phyloP scores from a whole-genome alignment of 2,329 filamentous ascomycete species.

The Chaetothyriales sp. region DNA sequence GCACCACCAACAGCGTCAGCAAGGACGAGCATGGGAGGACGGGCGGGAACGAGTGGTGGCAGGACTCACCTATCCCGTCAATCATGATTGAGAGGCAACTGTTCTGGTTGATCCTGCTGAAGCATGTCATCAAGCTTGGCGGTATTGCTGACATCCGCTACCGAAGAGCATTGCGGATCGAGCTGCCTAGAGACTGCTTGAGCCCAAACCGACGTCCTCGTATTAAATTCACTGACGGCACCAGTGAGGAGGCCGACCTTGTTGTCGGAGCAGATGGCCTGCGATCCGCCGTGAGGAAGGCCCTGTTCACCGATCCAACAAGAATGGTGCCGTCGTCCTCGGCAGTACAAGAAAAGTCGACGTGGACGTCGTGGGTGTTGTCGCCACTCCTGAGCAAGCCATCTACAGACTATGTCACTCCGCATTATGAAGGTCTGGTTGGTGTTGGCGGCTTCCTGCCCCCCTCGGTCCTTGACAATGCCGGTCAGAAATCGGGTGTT shows the following conservation, averaged over 20 bases:
- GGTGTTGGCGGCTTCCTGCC: slow-evolving; percentile 36
- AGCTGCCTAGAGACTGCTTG: neutral
- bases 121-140: slow-evolving; percentile 22
- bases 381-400: neutral
- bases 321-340: neutral
- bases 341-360: neutral
- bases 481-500: slow-evolving; percentile 19
- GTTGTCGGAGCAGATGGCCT: slow-evolving; percentile 33
- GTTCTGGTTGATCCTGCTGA: slow-evolving; percentile 26
- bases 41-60: too few species aligned
- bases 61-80: slow-evolving; percentile 18
- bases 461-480: slow-evolving; percentile 21
- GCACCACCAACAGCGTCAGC: neutral
- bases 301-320: slow-evolving; percentile 24
- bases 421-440: slow-evolving; percentile 30
- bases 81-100: slow-evolving; percentile 27
- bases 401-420: slow-evolving; percentile 15
- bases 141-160: neutral
- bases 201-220: too few species aligned
- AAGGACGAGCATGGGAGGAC: too few species aligned
- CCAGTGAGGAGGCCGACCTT: slow-evolving; percentile 26
- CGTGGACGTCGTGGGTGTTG: slow-evolving; percentile 21
- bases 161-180: neutral
- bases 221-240: slow-evolving; percentile 23
- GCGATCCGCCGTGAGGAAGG: slow-evolving; percentile 24